Base-by-base conservation (phyloP, 805 yeast genomes). In the Candida pseudofarinosa region DNA sequence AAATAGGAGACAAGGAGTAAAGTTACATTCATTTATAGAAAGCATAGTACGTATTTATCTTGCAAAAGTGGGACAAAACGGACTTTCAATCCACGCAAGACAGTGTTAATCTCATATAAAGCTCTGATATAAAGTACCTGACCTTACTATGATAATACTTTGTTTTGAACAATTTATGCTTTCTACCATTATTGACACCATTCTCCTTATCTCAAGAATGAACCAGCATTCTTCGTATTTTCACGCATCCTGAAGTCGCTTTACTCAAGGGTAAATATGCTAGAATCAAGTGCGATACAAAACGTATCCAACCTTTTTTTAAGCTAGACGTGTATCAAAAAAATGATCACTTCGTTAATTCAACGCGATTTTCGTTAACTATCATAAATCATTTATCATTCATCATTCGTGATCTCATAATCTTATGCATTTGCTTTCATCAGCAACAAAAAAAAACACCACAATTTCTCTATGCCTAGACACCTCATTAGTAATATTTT, bases 11-110 rank as follows among this genome's bases (percentile, higher is more conserved):
- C 7, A 37, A 36, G 45, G 48, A 45, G 45, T 35, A 19, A 18
- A 26, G 28, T 35, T 44, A 34, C 42, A 42, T 45, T 45, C 37
- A 45, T 41, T 41, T 39, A 34, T 45, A 45, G 48, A 45, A 45
- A 45, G 48, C 48, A 43, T 39, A 35, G 10, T 38, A 38, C 33
- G 17, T 35, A 32, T 35, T 20, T 28, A 38, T 38, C 41, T 23
- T 23, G 28, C 28, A 23, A 7, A 23, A 23, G 10, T 23, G 28
- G 10, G 28, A 23, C 10, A 10, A 6, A 23, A 23, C 6, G 10
- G 28, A 6, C 6, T 23, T 10, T 23, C 28, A 10, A n/a, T 23
- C 6, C 28, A 23, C 6, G 28, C 28, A 23, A 23, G 28, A 23
- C 10, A 23, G 28, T 10, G 28, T 23, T 10, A 6, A 23, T 23